A percentile compares a stretch with the other conserved stretches of the same genome.
Evolutionary conservation across 345 rosid genomes (phyloP).

Genomic region (Pistacia vera): DNA sequence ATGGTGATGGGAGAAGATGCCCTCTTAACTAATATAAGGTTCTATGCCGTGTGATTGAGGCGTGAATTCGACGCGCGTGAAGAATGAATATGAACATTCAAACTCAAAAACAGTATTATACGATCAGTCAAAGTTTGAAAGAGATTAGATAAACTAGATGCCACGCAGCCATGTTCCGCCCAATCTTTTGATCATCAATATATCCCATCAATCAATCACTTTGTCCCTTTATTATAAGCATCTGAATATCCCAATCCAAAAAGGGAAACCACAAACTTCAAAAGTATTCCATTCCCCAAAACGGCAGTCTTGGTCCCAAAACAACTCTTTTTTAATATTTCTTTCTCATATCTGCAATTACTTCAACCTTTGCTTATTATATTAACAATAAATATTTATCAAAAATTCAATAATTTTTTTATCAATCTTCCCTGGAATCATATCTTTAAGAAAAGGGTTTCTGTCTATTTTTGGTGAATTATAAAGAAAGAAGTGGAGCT

Average conservation of each 20-base stretch:
- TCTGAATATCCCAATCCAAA: conserved; percentile 22
- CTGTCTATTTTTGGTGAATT: no score
- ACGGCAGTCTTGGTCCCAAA: conserved; percentile 18
- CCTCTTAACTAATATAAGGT: background rate
- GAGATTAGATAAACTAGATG: background rate
- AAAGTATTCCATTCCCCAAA: conserved; percentile 25
- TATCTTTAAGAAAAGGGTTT: no score
- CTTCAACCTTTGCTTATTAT: no score
- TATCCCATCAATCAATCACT: no score
- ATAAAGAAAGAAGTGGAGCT: no score
- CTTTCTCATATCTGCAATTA: background rate
- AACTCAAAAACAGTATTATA: no score
- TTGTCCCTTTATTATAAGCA: no score
- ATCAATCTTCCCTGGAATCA: no score
- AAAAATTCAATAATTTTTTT: no score
- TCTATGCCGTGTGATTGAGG: background rate
- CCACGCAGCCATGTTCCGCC: background rate
- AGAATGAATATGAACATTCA: background rate
- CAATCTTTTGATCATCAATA: background rate
- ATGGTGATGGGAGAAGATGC: no score
- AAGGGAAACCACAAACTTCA: conserved; percentile 28
- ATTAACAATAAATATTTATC: no score
- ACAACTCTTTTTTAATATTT: background rate
- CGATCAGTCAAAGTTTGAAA: no score
- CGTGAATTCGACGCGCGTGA: background rate